These are phyloP conservation scores for Trifolium dubium DNA, from an alignment of 306 rosid species.

Conservation along the genomic window DNA sequence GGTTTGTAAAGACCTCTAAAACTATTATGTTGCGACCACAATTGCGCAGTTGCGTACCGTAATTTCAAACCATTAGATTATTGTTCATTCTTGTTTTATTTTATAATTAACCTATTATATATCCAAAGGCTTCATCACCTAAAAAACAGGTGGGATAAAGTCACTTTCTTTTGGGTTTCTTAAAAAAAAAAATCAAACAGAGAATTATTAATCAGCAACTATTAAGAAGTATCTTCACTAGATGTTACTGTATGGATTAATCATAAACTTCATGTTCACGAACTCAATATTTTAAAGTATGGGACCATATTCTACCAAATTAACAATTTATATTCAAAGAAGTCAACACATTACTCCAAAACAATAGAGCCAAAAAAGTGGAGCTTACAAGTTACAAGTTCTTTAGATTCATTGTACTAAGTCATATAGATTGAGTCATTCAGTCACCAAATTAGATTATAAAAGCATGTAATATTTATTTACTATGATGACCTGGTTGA, in stretches of 20 bases:
- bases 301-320: slow-evolving; percentile 9
- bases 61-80: not conserved
- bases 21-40: not conserved
- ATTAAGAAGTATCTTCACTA: not conserved
- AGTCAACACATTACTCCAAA: slow-evolving; percentile 35
- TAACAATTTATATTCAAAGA: slow-evolving; percentile 8
- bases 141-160: slow-evolving; percentile 22
- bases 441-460: not conserved
- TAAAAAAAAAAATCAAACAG: too few relatives aligned
- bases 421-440: slow-evolving; percentile 19
- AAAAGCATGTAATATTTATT: not conserved
- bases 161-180: slow-evolving; percentile 41
- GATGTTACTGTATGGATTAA: not conserved
- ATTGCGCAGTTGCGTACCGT: not conserved
- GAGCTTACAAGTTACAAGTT: slow-evolving; percentile 17
- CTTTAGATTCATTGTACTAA: slow-evolving; percentile 46
- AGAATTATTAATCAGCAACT: slow-evolving; percentile 15
- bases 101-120: not conserved
- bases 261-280: not conserved
- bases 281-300: not conserved
- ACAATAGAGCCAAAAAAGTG: slow-evolving; percentile 17
- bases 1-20: too few relatives aligned
- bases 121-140: slow-evolving; percentile 17
- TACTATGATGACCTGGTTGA: not conserved
- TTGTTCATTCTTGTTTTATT: slow-evolving; percentile 2